Base-by-base conservation (phyloP, 768 basidiomycete genomes). In the Dioszegia crocea region DNA sequence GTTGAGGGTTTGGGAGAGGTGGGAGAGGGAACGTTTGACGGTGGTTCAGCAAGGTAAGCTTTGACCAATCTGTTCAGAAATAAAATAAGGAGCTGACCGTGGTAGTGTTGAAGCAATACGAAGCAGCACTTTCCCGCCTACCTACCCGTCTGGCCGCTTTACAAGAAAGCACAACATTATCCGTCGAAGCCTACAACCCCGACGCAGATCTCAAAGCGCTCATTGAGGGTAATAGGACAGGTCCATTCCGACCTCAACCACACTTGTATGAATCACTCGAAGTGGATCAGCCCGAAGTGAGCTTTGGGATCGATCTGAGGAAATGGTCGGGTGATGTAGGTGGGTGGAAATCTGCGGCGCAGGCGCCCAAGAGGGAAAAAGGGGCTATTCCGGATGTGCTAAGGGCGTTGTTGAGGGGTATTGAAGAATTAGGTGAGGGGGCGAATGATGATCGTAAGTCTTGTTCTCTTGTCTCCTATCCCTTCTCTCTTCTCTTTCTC, bases 211-310 rank as follows among this genome's bases (percentile, higher is more conserved):
- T 77, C 54, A 66, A 70, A 45, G 90, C 88, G 10, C 83, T 94
- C 49, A 91, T 96, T 61, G 92, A 96, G 75, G 86, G 89, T 11
- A 90, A 91, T 74, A 84, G 93, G 55, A 94, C 91, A 0, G 93
- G 93, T 0, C 88, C 92, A 0, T 98, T 96, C 85, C 82, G 88
- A 39, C 93, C 93, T 0, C 80, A 80, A 36, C 84, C 93, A 0
- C 89, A 90, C 54, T 80, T 92, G 10, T 97, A 91, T 76, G 76
- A 75, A 39, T 68, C 64, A 16, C 53, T 75, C 23, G 90, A 94
- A 71, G 87, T 86, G 3, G 83, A 91, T 30, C 80, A 87, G 9
- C 89, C 84, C 0, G 91, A 93, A 69, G 88, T 89, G 27, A 84
- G 89, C 10, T 96, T 94, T 73, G 92, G 92, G 11, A 87, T 93